Evolutionary conservation across 2,329 filamentous ascomycete genomes (phyloP).

Genomic region (Cladophialophora exuberans): DNA sequence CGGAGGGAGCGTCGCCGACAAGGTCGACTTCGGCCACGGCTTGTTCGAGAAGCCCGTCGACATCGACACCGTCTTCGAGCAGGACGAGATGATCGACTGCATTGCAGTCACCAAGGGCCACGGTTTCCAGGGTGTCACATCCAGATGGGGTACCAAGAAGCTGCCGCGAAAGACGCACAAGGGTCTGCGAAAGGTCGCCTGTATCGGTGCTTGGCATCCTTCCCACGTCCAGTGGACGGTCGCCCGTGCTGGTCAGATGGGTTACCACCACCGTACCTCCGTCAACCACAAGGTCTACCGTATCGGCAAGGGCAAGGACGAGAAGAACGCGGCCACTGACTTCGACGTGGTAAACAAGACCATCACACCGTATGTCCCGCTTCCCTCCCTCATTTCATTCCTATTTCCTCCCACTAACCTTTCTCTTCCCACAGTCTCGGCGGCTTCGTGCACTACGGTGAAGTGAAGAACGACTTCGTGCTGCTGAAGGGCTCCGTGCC

Average conservation of each 20-base stretch:
- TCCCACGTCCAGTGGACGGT: conserved; percentile 99
- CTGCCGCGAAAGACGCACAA: conserved; percentile 99
- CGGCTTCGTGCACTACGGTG: conserved; percentile 99
- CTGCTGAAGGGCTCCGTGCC: conserved; percentile 97
- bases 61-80: conserved; percentile 93
- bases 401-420: conserved; percentile 39
- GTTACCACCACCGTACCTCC: conserved; percentile 99
- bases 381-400: conserved; percentile 7
- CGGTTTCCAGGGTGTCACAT: conserved; percentile 96
- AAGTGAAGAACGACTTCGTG: conserved; percentile 99
- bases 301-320: conserved; percentile 88
- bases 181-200: conserved; percentile 99
- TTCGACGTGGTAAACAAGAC: conserved; percentile 98
- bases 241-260: conserved; percentile 98
- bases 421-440: conserved; percentile 68
- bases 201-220: conserved; percentile 99
- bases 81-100: conserved; percentile 99
- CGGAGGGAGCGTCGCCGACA: conserved; percentile 92
- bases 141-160: conserved; percentile 99
- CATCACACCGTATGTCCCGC: conserved; percentile 90
- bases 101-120: conserved; percentile 99
- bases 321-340: conserved; percentile 91
- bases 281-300: conserved; percentile 99
- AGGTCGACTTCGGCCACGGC: conserved; percentile 92
- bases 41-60: conserved; percentile 99